These are phyloP conservation scores for Aurantiochytrium sp. DNA, from an alignment of 108 stramenopile species.

Conservation along the genomic window DNA sequence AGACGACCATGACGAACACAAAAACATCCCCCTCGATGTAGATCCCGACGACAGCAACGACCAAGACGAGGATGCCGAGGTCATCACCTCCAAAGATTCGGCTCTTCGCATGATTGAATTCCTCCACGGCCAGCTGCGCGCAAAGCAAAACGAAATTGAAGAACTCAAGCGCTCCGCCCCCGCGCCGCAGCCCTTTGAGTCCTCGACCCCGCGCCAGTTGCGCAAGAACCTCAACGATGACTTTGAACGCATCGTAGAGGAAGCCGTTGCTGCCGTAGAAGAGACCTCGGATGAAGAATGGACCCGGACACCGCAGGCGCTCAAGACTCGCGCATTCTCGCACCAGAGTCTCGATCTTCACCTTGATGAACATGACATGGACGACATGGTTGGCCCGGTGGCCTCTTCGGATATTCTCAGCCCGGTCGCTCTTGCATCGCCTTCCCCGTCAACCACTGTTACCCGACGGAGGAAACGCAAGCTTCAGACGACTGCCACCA, in stretches of 20 bases:
- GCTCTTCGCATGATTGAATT: not conserved
- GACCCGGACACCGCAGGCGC: not conserved
- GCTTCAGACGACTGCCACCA: not conserved
- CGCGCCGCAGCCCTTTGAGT: too few relatives aligned
- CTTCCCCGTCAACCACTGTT: not conserved
- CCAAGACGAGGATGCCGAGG: not conserved
- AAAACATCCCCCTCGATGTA: too few relatives aligned
- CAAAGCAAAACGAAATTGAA: not conserved
- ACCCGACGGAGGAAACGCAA: not conserved
- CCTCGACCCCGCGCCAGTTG: not conserved
- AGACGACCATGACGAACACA: too few relatives aligned
- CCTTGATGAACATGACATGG: not conserved
- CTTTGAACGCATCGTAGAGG: conserved; percentile 4
- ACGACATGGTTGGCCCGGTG: not conserved
- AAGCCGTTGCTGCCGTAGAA: not conserved
- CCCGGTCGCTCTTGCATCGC: not conserved
- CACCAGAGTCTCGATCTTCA: not conserved
- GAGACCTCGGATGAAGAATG: conserved; percentile 8
- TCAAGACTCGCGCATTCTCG: not conserved
- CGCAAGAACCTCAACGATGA: not conserved
- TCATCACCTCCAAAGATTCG: not conserved
- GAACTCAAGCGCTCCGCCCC: not conserved
- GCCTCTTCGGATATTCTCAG: not conserved
- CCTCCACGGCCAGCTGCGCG: conserved; percentile 3
- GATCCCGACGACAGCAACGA: not conserved